Base-by-base conservation (phyloP, 208 protist species). In the Eutreptiella sp. region DNA sequence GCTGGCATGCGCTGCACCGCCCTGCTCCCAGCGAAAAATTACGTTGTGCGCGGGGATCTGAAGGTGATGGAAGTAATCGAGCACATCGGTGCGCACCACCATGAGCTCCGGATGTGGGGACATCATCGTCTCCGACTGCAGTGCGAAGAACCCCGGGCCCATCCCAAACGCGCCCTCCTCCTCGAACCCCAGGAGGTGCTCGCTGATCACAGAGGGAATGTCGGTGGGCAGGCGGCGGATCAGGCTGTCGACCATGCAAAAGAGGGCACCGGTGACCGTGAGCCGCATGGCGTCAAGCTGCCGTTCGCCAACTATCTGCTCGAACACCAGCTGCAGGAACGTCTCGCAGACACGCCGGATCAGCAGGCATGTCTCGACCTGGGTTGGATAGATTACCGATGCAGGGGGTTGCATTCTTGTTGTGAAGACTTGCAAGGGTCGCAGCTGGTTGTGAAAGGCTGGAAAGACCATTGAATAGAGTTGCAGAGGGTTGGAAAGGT, bases 41-140 rank as follows among this genome's bases (percentile, higher is more conserved):
- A 38, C 46, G 21, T 64, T 64, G 21, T 35, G 7, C 5, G 11
- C 7, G 7, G 58, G 58, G 48, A 63, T 24, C 19, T n/a, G 9
- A 47, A 73, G 58, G 11, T 57, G 57, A 14, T 59, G 65, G 33
- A 80, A 84, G 69, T 84, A 84, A 61, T 83, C 76, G 41, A 84
- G 46, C 27, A 78, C 63, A 16, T 46, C 28, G 4, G 79, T 69
- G n/a, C 79, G 75, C 36, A 74, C 75, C 5, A 77, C 59, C 45
- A 77, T 62, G 32, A 81, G 52, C 61, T 84, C 79, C 1, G 79
- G 74, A 16, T 34, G 59, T 32, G 66, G 46, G 14, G 79, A 54
- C 28, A 43, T 36, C 24, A 81, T 58, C 0, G 53, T 65, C 39
- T 71, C 64, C n/a, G 53, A 41, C 48, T 83, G 77, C 41, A 60